phyloP scores from a whole-genome alignment of 768 basidiomycete genomes.

The Boletus rubroflammeus region DNA sequence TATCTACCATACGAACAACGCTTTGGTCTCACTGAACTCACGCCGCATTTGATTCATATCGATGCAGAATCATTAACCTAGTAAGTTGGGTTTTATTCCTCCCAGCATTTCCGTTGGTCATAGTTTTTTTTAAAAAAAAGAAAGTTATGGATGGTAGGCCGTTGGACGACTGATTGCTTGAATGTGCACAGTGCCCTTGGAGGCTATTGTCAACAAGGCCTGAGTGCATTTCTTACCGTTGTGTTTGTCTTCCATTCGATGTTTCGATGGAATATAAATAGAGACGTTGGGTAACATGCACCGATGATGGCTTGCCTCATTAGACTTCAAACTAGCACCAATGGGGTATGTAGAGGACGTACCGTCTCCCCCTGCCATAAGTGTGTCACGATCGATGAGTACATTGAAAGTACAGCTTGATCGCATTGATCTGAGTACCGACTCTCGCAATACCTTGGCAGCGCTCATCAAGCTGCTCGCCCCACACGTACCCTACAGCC shows the following conservation, averaged over 20 bases:
- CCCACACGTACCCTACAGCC: slow-evolving; percentile 11
- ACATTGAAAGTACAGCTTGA: neutral
- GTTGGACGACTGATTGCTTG: no score
- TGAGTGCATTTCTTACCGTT: neutral
- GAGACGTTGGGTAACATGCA: no score
- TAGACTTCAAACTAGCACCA: neutral
- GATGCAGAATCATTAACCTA: no score
- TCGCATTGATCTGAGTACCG: slow-evolving; percentile 9
- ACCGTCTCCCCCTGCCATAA: neutral
- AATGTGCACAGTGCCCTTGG: neutral
- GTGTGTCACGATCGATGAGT: neutral
- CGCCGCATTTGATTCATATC: neutral
- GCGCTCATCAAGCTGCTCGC: slow-evolving; percentile 12
- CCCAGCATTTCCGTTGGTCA: no score
- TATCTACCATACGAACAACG: neutral
- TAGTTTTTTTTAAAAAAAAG: no score
- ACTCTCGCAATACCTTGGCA: neutral
- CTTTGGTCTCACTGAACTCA: neutral
- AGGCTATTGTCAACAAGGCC: neutral
- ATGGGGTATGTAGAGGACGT: neutral
- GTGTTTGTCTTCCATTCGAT: neutral
- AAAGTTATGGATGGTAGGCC: no score
- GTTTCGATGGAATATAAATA: neutral
- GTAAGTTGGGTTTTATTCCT: neutral
- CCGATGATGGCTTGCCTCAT: neutral